Evolutionary conservation across 2,329 filamentous ascomycete species (phyloP).

Genomic region (Talaromyces amestolkiae): DNA sequence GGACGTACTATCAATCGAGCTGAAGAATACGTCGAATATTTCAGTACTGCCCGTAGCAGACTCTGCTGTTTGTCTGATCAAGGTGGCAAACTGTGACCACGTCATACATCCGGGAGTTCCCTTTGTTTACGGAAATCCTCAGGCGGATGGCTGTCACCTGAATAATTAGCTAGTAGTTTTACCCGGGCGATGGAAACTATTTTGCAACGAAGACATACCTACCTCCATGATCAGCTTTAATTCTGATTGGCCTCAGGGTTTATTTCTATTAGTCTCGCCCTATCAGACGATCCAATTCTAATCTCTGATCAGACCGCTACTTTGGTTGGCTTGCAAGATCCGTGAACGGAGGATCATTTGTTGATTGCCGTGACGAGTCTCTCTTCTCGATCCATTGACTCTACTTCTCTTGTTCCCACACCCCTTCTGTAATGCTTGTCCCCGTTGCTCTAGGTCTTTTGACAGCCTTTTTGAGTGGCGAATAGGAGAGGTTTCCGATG

Average conservation of each 20-base stretch:
- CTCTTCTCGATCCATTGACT: not conserved
- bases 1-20: not conserved
- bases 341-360: not conserved
- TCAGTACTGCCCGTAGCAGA: not conserved
- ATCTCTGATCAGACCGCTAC: not conserved
- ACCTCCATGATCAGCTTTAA: not conserved
- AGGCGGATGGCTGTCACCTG: not conserved
- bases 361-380: not conserved
- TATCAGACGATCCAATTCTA: not conserved
- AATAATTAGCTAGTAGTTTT: not conserved
- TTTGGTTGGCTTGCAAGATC: not conserved
- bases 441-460: too few species aligned
- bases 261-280: not conserved
- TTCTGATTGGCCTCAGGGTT: not conserved
- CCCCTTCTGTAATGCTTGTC: too few species aligned
- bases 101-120: not conserved
- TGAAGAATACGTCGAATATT: not conserved
- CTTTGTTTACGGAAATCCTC: not conserved
- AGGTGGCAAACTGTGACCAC: not conserved
- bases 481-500: not conserved
- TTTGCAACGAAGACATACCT: not conserved
- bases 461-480: too few species aligned
- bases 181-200: not conserved
- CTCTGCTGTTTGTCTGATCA: too few species aligned
- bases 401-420: not conserved